A percentile compares a stretch with the other conserved stretches of the same genome.
Conservation (phyloP, 148 eudicot species). For the Rhododendron vialii region DNA sequence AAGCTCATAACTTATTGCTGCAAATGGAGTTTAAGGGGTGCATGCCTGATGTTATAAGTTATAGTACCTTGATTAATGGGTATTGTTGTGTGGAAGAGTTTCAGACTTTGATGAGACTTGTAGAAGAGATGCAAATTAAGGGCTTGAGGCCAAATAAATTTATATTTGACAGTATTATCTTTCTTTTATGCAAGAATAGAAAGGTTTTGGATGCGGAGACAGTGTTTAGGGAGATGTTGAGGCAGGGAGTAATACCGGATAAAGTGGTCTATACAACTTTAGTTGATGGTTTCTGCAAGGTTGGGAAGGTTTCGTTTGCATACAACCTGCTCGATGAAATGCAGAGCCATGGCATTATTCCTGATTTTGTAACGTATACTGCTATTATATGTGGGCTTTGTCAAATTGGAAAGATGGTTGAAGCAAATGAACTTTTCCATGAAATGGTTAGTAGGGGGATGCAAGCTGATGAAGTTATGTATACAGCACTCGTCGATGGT, state of each 20-base stretch:
- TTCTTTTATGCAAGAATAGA: slow-evolving; percentile 59
- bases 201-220: slow-evolving; percentile 63
- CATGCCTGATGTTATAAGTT: slow-evolving; percentile 73
- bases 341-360: slow-evolving; percentile 40
- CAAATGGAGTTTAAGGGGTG: slow-evolving; percentile 72
- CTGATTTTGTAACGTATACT: slow-evolving; percentile 67
- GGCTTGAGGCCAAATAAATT: slow-evolving; percentile 70
- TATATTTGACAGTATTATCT: slow-evolving; percentile 64
- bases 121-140: slow-evolving; percentile 56
- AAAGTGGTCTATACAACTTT: slow-evolving; percentile 73
- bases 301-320: slow-evolving; percentile 50
- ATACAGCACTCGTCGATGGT: slow-evolving; percentile 80
- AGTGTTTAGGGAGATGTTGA: slow-evolving; percentile 67
- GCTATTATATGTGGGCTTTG: slow-evolving; percentile 61
- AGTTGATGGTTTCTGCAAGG: slow-evolving; percentile 73
- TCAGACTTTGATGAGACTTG: slow-evolving; percentile 40
- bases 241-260: slow-evolving; percentile 52
- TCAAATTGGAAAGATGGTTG: slow-evolving; percentile 52
- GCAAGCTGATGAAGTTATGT: slow-evolving; percentile 65
- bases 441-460: slow-evolving; percentile 61
- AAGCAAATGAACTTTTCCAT: slow-evolving; percentile 59
- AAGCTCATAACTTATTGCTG: slow-evolving; percentile 70
- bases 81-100: slow-evolving; percentile 61
- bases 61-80: slow-evolving; percentile 66
- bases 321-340: slow-evolving; percentile 60